Percentiles rank a stretch among this genome's conserved stretches.
phyloP scores from a whole-genome alignment of 345 rosid species.

The Luvunga scandens region DNA sequence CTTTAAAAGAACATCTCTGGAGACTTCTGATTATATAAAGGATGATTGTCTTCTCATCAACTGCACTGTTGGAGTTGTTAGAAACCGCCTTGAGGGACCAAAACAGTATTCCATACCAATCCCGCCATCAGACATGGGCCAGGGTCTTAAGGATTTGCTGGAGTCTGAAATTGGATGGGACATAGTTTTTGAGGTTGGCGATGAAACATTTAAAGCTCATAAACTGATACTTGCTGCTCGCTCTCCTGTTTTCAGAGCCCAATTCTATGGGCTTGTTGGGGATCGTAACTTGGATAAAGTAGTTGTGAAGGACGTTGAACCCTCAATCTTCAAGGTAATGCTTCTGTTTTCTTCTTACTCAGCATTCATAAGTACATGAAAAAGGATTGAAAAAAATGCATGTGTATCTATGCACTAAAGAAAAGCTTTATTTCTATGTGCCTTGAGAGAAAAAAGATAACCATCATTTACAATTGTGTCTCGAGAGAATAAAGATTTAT shows the following conservation, averaged over 20 bases:
- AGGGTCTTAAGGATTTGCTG: conserved; percentile 59
- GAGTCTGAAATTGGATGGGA: conserved; percentile 81
- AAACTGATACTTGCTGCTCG: conserved; percentile 89
- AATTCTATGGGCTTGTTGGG: conserved; percentile 87
- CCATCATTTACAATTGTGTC: neutral
- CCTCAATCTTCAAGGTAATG: conserved; percentile 83
- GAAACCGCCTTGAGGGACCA: conserved; percentile 69
- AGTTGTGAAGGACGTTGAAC: conserved; percentile 69
- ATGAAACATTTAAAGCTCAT: conserved; percentile 78
- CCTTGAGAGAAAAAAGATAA: neutral
- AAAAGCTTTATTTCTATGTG: neutral
- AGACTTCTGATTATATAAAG: conserved; percentile 77
- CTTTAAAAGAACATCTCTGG: conserved; percentile 63
- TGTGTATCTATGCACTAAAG: neutral
- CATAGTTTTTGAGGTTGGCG: conserved; percentile 68
- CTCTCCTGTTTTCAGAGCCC: conserved; percentile 92
- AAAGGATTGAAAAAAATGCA: neutral
- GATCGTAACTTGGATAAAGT: conserved; percentile 51
- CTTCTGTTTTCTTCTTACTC: conserved; percentile 5
- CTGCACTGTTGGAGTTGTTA: conserved; percentile 93
- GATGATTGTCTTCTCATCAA: conserved; percentile 76
- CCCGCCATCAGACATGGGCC: conserved; percentile 77
- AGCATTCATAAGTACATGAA: neutral
- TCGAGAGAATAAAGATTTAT: neutral
- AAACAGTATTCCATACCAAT: conserved; percentile 55